phyloP scores from a whole-genome alignment of 257 asterid genomes.

The Dorcoceras hygrometricum region DNA sequence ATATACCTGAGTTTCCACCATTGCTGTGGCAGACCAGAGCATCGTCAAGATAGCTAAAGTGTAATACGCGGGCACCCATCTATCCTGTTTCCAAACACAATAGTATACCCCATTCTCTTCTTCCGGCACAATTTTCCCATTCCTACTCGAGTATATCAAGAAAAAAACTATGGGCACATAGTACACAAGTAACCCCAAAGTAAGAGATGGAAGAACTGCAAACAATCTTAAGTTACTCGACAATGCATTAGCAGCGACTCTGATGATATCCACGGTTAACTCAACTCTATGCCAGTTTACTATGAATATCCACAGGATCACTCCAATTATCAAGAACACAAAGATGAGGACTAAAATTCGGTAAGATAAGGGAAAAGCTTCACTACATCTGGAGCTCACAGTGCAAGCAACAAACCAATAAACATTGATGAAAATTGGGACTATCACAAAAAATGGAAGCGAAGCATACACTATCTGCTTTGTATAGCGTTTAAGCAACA shows the following conservation, averaged over 20 bases:
- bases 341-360: conserved; percentile 66
- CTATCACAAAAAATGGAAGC: conserved; percentile 77
- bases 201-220: conserved; percentile 71
- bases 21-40: conserved; percentile 87
- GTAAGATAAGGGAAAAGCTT: conserved; percentile 68
- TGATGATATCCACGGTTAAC: conserved; percentile 75
- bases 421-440: conserved; percentile 66
- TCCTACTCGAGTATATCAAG: conserved; percentile 66
- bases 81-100: conserved; percentile 88
- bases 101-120: conserved; percentile 53
- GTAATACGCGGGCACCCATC: conserved; percentile 95
- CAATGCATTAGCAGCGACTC: conserved; percentile 73
- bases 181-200: conserved; percentile 53
- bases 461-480: conserved; percentile 83
- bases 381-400: conserved; percentile 65
- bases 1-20: conserved; percentile 94
- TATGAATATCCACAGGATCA: conserved; percentile 81
- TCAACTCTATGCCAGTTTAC: conserved; percentile 87
- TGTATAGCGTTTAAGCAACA: conserved; percentile 71
- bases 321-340: conserved; percentile 69
- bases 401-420: conserved; percentile 96
- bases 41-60: conserved; percentile 79
- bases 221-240: conserved; percentile 68
- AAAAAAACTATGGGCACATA: conserved; percentile 77
- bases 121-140: conserved; percentile 70